Conservation (phyloP, 2,329 filamentous ascomycete genomes). For the Colletotrichum sp. region DNA sequence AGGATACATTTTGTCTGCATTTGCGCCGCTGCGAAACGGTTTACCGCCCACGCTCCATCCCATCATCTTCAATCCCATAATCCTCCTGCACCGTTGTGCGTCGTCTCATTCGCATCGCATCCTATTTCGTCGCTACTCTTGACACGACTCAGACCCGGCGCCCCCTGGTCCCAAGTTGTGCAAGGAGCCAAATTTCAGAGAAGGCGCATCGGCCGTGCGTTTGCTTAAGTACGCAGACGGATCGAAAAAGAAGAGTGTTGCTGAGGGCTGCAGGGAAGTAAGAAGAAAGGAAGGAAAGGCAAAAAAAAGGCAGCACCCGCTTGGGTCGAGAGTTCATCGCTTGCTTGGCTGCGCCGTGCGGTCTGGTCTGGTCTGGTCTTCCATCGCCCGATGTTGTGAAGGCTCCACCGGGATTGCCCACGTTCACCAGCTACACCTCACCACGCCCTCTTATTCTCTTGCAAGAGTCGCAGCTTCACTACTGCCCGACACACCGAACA, state of each 20-base stretch:
- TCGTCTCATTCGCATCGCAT: background rate
- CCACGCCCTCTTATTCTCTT: background rate
- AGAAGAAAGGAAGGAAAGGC: background rate
- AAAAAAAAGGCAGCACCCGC: background rate
- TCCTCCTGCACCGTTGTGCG: background rate
- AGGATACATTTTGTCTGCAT: background rate
- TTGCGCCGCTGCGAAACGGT: background rate
- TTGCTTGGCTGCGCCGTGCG: background rate
- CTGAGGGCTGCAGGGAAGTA: background rate
- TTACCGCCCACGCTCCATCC: background rate
- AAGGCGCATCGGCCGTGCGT: constrained; percentile 9
- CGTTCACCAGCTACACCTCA: background rate
- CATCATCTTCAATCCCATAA: background rate
- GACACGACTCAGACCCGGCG: background rate
- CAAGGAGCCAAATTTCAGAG: background rate
- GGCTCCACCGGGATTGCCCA: constrained; percentile 1
- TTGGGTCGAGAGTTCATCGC: constrained; percentile 3
- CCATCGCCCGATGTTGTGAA: constrained; percentile 2
- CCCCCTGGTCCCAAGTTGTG: constrained; percentile 7
- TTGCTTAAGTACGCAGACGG: constrained; percentile 3
- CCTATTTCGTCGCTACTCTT: background rate
- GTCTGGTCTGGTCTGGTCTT: background rate
- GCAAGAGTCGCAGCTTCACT: background rate
- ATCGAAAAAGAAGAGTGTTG: background rate
- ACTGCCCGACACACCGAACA: background rate